Base-by-base conservation (phyloP, 169 alveolate species). In the Sarcocystis neurona region DNA sequence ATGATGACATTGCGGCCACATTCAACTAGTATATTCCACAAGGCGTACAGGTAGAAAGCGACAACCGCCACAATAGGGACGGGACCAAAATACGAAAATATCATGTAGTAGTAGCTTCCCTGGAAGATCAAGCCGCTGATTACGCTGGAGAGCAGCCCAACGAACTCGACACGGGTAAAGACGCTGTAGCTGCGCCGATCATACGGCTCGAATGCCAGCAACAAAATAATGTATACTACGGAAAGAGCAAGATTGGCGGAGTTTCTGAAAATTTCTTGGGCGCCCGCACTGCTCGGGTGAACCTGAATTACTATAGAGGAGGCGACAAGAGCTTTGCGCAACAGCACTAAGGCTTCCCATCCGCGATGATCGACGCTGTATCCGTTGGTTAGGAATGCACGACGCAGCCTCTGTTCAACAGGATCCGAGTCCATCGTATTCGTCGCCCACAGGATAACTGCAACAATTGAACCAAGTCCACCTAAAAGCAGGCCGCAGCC, bases 21-120 rank as follows among this genome's bases (percentile, higher is more conserved):
- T 88, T 90, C 93, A 27, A 90, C 93, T 41, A 90, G 79, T 10
- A 90, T 63, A 27, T 43, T 90, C 93, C 93, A 90, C 27, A 90
- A 63, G 58, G 85, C 80, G 75, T 75, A 90, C 79, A 90, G 46
- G 46, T 90, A 87, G 68, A 85, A 34, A 23, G 60, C 84, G 70
- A 84, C 37, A 5, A 75, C 32, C 47, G 77, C 84, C 44, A 90
- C 41, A n/a, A n/a, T n/a, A 8, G 93, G 93, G 37, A 84, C 37
- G 15, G 82, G 86, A 41, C 93, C 93, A 32, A 84, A n/a, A 70
- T 88, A 90, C 39, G 63, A 78, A 78, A 90, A 90, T 46, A 84
- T 32, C 5, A 58, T 46, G 77, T 75, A 90, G 48, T 80, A 79
- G 27, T 56, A 90, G 84, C 90, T 84, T 20, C 93, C 93, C 41